A percentile compares a stretch with the other conserved stretches of the same genome.
These are phyloP conservation scores for Lipomyces yarrowii DNA, from an alignment of 1,139 yeast species.

Conservation along the genomic window DNA sequence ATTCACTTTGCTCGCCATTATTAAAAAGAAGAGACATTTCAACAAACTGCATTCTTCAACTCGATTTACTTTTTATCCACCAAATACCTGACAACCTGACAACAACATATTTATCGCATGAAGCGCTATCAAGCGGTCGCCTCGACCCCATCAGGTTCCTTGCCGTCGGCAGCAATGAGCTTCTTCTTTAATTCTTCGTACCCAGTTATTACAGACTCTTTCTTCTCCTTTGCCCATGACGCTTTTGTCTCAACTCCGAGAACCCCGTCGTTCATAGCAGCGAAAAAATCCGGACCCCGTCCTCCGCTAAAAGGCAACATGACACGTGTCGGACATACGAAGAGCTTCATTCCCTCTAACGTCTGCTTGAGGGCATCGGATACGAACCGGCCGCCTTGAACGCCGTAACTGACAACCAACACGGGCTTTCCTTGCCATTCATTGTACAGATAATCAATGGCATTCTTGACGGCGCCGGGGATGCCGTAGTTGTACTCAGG, in stretches of 20 bases:
- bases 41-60: too few relatives aligned
- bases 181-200: not conserved
- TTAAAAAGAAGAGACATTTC: too few relatives aligned
- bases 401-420: conserved; percentile 40
- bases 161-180: not conserved
- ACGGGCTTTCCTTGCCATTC: conserved; percentile 43
- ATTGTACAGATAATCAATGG: conserved; percentile 39
- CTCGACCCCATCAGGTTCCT: too few relatives aligned
- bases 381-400: conserved; percentile 37
- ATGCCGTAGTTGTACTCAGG: conserved; percentile 44
- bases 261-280: not conserved
- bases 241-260: not conserved
- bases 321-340: not conserved
- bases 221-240: not conserved
- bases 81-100: too few relatives aligned
- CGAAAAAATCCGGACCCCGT: not conserved
- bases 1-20: too few relatives aligned
- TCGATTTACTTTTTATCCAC: too few relatives aligned
- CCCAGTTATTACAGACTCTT: not conserved
- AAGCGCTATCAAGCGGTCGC: too few relatives aligned
- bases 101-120: too few relatives aligned
- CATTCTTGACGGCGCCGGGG: conserved; percentile 43
- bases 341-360: not conserved
- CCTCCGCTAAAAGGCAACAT: not conserved
- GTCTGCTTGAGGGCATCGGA: conserved; percentile 1